Base-by-base conservation (phyloP, 2,329 filamentous ascomycete species). In the Byssochlamys sp. region DNA sequence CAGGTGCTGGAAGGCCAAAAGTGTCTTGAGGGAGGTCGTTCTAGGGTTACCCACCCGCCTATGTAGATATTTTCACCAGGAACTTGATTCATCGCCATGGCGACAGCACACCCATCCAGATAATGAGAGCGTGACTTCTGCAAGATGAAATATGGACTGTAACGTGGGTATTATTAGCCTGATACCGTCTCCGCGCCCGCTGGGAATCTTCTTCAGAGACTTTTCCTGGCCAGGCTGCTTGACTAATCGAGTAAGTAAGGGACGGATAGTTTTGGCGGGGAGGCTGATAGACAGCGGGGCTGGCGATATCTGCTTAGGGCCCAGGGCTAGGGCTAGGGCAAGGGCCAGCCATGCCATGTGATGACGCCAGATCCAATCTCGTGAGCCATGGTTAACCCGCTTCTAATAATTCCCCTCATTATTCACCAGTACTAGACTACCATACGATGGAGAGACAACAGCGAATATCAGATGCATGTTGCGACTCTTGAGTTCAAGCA, bases 11-110 rank as follows among this genome's bases (percentile, higher is more conserved):
- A 25, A 33, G 50, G 45, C 54, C 45, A 29, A 14, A 45, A 48
- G 24, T 19, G n/a, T 45, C 12, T 27, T 55, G 25, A 45, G 26
- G 26, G 29, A 10, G 53, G 55, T 45, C 35, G 54, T 58, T 35
- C 56, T 31, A 57, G 58, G 58, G 39, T 14, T 45, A 73, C 72
- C 56, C 78, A 91, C 89, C 89, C 88, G 75, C 89, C 88, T 63
- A 94, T 86, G 72, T 86, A 91, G 63, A 94, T 79, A 61, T 89
- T 84, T 63, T 84, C 80, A 29, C 87, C 87, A 3, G 85, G 83
- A 55, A 92, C 80, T 67, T 81, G 81, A 68, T 88, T 85, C 63
- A 91, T 70, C 31, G 73, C 69, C 71, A 74, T 74, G 49, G 28
- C 62, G 55, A 31, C 29, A 56, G 49, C 5, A 50, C n/a, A 52